These are phyloP conservation scores for Ascochyta fabae DNA, from an alignment of 2,329 filamentous ascomycete species.

Conservation along the genomic window DNA sequence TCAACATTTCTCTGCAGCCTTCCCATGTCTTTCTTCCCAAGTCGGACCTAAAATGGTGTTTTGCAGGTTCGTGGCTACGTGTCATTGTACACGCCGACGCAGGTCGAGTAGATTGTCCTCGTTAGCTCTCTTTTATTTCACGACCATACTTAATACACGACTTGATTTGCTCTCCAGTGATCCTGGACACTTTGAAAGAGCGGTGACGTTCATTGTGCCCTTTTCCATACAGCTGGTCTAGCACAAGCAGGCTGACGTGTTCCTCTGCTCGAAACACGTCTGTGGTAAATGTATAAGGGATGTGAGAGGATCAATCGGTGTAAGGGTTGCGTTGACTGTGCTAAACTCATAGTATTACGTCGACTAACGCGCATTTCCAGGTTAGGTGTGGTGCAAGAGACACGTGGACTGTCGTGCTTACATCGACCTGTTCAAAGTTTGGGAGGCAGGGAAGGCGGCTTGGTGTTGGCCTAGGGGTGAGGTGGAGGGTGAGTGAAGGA, in stretches of 20 bases:
- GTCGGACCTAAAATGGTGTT: no score
- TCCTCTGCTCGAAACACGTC: background rate
- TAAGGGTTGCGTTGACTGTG: no score
- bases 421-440: no score
- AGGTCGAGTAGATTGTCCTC: background rate
- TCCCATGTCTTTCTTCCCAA: background rate
- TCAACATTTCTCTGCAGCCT: background rate
- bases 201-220: no score
- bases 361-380: no score
- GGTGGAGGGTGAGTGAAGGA: background rate
- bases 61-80: background rate
- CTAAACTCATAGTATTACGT: no score
- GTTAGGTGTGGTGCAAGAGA: no score
- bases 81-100: background rate
- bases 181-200: no score
- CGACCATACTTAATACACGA: constrained; percentile 5
- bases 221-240: background rate
- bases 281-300: no score
- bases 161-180: background rate
- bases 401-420: no score
- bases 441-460: background rate
- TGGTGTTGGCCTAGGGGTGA: background rate
- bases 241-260: background rate
- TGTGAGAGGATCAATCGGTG: no score
- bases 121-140: background rate